Conservation (phyloP, 495 filamentous ascomycete genomes). For the Xylaria flabelliformis region DNA sequence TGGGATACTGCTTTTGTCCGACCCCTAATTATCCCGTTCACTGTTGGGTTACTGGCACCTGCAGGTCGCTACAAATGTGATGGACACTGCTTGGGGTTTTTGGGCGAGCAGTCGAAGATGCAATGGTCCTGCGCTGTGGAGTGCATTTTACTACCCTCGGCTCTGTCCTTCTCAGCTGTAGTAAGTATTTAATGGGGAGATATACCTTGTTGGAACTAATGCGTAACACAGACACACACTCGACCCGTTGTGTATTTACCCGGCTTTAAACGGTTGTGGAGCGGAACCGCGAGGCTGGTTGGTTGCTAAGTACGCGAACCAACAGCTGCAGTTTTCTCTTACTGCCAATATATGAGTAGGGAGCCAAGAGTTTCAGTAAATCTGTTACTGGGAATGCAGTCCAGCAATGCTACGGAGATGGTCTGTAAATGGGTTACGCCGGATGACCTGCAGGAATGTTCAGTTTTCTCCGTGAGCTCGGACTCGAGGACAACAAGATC, state of each 20-base stretch:
- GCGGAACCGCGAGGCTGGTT: conserved; percentile 10
- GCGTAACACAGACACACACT: conserved; percentile 23
- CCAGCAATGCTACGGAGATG: background rate
- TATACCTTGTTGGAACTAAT: conserved; percentile 4
- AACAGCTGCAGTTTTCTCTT: background rate
- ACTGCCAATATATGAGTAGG: conserved; percentile 7
- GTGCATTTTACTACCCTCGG: conserved; percentile 12
- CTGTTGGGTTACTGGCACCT: background rate
- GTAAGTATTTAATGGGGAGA: background rate
- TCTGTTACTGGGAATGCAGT: background rate
- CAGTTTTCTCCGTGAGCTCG: background rate
- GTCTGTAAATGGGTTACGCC: background rate
- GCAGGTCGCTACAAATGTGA: conserved; percentile 5
- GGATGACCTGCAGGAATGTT: background rate
- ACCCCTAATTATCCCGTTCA: background rate
- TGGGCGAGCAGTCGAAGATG: background rate
- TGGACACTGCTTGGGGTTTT: background rate
- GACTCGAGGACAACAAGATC: background rate
- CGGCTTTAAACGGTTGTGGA: conserved; percentile 21
- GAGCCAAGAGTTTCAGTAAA: conserved; percentile 19
- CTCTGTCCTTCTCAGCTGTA: background rate
- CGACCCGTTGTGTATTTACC: conserved; percentile 18
- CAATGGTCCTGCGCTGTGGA: conserved; percentile 13
- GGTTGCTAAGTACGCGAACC: background rate
- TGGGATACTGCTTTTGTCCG: conserved; percentile 10